Evolutionary conservation across 768 basidiomycete genomes (phyloP).

Genomic region (Pulveroboletus sp.): DNA sequence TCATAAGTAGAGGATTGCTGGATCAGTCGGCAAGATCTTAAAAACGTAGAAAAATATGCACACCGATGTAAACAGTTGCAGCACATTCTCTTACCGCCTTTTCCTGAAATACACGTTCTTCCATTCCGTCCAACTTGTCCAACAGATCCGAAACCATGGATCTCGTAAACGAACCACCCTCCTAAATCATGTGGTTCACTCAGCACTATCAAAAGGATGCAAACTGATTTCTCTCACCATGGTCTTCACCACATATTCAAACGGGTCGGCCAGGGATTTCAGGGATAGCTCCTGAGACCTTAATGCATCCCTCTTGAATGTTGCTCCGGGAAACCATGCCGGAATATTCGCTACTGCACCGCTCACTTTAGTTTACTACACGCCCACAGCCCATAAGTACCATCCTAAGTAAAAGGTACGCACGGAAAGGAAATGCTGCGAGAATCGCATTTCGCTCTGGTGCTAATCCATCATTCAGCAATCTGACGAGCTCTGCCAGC

Average conservation of each 20-base stretch:
- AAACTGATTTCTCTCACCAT: conserved; percentile 17
- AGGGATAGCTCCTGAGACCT: conserved; percentile 25
- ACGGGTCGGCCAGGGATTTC: conserved; percentile 22
- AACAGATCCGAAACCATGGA: conserved; percentile 31
- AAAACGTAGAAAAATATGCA: not conserved
- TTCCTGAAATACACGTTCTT: conserved; percentile 16
- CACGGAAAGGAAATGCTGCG: conserved; percentile 28
- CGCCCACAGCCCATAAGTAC: not conserved
- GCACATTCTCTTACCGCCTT: conserved; percentile 26
- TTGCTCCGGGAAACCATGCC: conserved; percentile 28
- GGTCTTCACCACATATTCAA: conserved; percentile 25
- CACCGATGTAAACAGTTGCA: conserved; percentile 31
- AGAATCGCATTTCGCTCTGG: conserved; percentile 27
- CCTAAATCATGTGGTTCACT: conserved; percentile 13
- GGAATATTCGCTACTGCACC: conserved; percentile 25
- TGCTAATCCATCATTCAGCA: conserved; percentile 21
- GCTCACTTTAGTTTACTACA: conserved; percentile 1
- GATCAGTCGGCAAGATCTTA: not conserved
- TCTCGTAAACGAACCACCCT: conserved; percentile 18
- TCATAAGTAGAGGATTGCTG: not conserved
- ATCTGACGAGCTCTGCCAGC: conserved; percentile 18
- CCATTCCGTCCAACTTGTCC: conserved; percentile 10
- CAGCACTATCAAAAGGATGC: not conserved
- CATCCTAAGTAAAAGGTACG: conserved; percentile 2
- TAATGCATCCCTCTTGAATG: conserved; percentile 26